Conservation (phyloP, 2,329 filamentous ascomycete genomes). For the Venturia oleaginea region DNA sequence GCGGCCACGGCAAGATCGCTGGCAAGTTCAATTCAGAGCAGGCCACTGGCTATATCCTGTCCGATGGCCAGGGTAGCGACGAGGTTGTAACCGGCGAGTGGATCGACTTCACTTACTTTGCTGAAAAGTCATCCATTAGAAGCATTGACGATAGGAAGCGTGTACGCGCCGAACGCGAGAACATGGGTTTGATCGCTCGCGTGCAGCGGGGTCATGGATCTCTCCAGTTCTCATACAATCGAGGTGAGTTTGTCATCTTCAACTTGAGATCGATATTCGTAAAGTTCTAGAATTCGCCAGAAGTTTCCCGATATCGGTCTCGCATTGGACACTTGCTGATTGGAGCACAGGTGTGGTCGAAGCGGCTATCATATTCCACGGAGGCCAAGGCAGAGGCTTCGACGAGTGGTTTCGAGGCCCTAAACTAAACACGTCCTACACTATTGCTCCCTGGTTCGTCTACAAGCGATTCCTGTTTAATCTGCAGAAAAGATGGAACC, state of each 20-base stretch:
- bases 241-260: neutral
- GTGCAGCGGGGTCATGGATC: neutral
- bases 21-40: constrained; percentile 1
- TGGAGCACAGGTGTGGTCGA: neutral
- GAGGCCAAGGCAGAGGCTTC: neutral
- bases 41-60: neutral
- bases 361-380: neutral
- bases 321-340: neutral
- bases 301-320: neutral
- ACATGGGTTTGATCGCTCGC: neutral
- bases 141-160: neutral
- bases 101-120: neutral
- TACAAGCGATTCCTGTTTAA: neutral
- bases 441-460: neutral
- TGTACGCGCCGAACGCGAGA: neutral
- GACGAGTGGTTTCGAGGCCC: constrained; percentile 1
- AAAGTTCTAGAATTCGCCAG: neutral
- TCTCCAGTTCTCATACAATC: neutral
- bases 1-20: neutral
- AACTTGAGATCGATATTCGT: neutral
- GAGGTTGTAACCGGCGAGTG: neutral
- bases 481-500: neutral
- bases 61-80: neutral
- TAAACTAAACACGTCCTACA: neutral
- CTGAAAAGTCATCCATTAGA: neutral